phyloP scores from a whole-genome alignment of 176 grass and related monocot genomes.

The Cocos nucifera region DNA sequence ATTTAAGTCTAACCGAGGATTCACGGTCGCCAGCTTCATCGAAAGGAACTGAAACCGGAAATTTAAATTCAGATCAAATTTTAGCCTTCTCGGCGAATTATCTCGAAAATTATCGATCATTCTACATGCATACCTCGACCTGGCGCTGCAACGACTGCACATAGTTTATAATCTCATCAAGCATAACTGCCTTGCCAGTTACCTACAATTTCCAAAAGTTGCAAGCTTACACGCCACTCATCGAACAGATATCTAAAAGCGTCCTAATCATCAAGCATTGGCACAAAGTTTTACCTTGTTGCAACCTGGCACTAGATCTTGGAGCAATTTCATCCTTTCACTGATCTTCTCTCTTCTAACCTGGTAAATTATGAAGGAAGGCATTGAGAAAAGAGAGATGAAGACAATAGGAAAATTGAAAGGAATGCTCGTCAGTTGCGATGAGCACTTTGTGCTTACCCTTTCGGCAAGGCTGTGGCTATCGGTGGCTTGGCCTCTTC shows the following conservation, averaged over 20 bases:
- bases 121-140: slow-evolving; percentile 36
- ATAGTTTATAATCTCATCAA: slow-evolving; percentile 82
- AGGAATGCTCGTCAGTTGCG: neutral
- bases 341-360: slow-evolving; percentile 72
- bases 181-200: slow-evolving; percentile 68
- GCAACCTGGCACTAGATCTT: slow-evolving; percentile 59
- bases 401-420: neutral
- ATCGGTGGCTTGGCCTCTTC: slow-evolving; percentile 64
- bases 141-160: slow-evolving; percentile 69
- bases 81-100: neutral
- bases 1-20: slow-evolving; percentile 21
- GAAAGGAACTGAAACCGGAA: slow-evolving; percentile 45
- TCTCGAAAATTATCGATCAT: too few species aligned
- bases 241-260: slow-evolving; percentile 1
- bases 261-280: too few species aligned
- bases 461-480: slow-evolving; percentile 71
- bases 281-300: slow-evolving; percentile 34
- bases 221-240: neutral
- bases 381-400: too few species aligned
- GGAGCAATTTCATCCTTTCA: slow-evolving; percentile 65
- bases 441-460: slow-evolving; percentile 13
- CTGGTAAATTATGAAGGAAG: slow-evolving; percentile 13
- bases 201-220: slow-evolving; percentile 24
- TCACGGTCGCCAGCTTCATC: slow-evolving; percentile 57
- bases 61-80: neutral